Conservation (phyloP, 495 filamentous ascomycete species). For the Zalerion maritima region DNA sequence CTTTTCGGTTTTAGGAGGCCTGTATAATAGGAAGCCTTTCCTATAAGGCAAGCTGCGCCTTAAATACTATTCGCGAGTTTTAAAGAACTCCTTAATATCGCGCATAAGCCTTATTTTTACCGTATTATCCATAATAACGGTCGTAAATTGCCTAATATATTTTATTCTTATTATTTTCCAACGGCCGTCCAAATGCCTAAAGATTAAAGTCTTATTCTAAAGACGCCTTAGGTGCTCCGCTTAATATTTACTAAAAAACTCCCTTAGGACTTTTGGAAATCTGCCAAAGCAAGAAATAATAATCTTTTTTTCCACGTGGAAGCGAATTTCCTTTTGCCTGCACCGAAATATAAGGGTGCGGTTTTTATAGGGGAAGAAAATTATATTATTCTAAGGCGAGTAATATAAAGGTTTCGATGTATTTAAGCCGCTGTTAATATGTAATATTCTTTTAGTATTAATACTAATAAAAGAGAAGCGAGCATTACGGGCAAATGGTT, state of each 20-base stretch:
- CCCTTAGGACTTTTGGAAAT: too few relatives aligned
- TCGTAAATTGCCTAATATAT: too few relatives aligned
- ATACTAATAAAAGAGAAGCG: slow-evolving; percentile 12
- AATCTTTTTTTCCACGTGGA: slow-evolving; percentile 4
- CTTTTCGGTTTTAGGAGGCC: slow-evolving; percentile 36
- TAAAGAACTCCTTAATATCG: slow-evolving; percentile 5
- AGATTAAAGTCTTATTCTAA: too few relatives aligned
- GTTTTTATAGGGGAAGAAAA: slow-evolving; percentile 15
- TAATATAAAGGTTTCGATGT: slow-evolving; percentile 19
- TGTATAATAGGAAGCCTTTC: slow-evolving; percentile 32
- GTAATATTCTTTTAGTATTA: slow-evolving; percentile 7
- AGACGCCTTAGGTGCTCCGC: too few relatives aligned
- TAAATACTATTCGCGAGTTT: slow-evolving; percentile 5
- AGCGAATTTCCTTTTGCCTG: slow-evolving; percentile 7
- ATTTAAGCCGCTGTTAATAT: slow-evolving; percentile 4
- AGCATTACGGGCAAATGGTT: slow-evolving; percentile 13
- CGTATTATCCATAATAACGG: too few relatives aligned
- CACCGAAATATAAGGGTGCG: slow-evolving; percentile 14
- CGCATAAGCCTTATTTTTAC: too few relatives aligned
- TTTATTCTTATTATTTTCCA: too few relatives aligned
- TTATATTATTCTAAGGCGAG: slow-evolving; percentile 16
- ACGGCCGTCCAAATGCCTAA: too few relatives aligned
- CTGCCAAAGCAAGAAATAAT: too few relatives aligned
- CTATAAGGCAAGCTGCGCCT: slow-evolving; percentile 39
- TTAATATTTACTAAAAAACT: too few relatives aligned